Evolutionary conservation across 305 asterid genomes (phyloP), one percentile per base, ranked within the genome.

Genomic region (Fraxinus latifolia): DNA sequence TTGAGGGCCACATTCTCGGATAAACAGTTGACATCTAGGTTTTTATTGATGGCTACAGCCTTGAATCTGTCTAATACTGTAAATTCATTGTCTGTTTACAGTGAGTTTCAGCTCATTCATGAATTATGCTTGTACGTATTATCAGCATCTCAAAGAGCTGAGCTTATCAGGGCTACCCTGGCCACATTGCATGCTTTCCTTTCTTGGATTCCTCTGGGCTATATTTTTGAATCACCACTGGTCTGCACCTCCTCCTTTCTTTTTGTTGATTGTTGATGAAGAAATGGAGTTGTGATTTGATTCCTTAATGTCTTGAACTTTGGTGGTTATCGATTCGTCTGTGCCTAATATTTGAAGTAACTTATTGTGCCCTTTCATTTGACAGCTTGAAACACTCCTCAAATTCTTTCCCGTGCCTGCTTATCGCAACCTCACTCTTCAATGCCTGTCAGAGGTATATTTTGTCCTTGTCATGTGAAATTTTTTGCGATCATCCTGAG

Each of bases 171-270:
- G 90, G 98, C 98, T 82, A 96, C 99, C 15, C 85, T 96, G 76
- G 95, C 95, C 74, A 96, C 99, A 14, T 78, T 96, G 86, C 99
- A 96, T 86, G 99, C 98, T 79, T 96, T 96, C 82, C 98, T 96
- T 80, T 93, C 99, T n/a, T 96, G 99, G 99, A 96, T 96, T 87
- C 99, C 99, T 7, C 88, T 96, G 80, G 99, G 99, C 86, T 96
- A 96, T 85, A 96, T 96, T 80, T 96, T 96, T 87, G 98, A 94
- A 86, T 96, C 97, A 32, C 92, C 97, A 8, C 88, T 96, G 99
- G 99, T 96, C 84, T 83, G 97, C 85, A 84, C 74, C 83, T 39
- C 79, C 36, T 84, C 47, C 81, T 75, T 81, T 75, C 74, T 86
- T 82, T 77, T 70, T 76, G 73, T 85, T 80, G 4, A 70, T 85